A percentile compares a stretch with the other conserved stretches of the same genome.
Evolutionary conservation across 768 basidiomycete genomes (phyloP).

Genomic region (Suillus tomentosus): DNA sequence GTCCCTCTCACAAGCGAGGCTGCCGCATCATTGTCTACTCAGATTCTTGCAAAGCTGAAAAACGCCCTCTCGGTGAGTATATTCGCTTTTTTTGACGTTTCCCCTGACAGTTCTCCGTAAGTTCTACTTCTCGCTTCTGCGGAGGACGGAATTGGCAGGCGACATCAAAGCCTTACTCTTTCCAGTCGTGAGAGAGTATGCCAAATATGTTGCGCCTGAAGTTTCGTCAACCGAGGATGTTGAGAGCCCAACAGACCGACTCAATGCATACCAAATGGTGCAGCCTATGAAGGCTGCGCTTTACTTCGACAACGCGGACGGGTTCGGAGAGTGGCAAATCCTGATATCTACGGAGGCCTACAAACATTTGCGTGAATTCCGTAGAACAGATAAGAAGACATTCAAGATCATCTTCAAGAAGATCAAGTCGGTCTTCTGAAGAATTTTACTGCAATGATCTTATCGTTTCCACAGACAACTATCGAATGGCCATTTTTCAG

Average conservation of each 20-base stretch:
- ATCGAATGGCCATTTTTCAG: conserved; percentile 68
- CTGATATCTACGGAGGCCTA: conserved; percentile 54
- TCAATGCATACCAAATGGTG: too few species aligned
- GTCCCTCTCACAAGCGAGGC: conserved; percentile 31
- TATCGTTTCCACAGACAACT: conserved; percentile 49
- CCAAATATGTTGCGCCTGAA: too few species aligned
- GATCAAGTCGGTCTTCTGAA: conserved; percentile 50
- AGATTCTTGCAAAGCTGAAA: conserved; percentile 30
- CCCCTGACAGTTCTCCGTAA: conserved; percentile 10
- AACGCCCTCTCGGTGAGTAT: conserved; percentile 32
- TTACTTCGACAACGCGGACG: conserved; percentile 17
- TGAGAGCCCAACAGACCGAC: too few species aligned
- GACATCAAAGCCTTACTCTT: conserved; percentile 1
- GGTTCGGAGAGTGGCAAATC: conserved; percentile 67
- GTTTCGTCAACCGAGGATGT: too few species aligned
- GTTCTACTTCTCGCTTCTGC: conserved; percentile 29
- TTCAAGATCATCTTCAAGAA: conserved; percentile 66
- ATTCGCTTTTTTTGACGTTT: background rate
- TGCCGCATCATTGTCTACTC: conserved; percentile 13
- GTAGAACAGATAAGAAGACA: conserved; percentile 43
- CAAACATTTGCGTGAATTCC: conserved; percentile 48
- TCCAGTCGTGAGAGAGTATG: too few species aligned
- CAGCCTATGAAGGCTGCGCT: too few species aligned
- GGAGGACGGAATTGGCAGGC: conserved; percentile 16
- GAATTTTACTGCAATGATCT: background rate